Conservation (phyloP, 768 basidiomycete genomes). For the Phaeolepiota aurea region DNA sequence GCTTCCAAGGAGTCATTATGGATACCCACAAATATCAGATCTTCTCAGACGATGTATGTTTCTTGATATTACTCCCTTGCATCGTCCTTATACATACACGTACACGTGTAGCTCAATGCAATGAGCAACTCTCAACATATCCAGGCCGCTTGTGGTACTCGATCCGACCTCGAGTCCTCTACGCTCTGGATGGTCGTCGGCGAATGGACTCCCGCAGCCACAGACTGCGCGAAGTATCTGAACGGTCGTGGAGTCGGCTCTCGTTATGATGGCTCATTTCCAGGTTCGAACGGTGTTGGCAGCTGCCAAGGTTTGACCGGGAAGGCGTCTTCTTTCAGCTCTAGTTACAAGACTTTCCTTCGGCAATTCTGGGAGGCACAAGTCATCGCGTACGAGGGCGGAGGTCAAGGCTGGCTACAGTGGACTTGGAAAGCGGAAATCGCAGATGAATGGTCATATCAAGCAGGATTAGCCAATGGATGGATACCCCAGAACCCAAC, state of each 20-base stretch:
- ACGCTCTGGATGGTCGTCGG: constrained; percentile 80
- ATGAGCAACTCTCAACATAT: constrained; percentile 51
- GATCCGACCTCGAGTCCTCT: constrained; percentile 36
- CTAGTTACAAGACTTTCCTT: constrained; percentile 74
- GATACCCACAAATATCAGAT: constrained; percentile 79
- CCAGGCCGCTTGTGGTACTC: constrained; percentile 42
- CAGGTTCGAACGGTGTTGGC: constrained; percentile 61
- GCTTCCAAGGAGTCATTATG: constrained; percentile 60
- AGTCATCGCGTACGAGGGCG: constrained; percentile 60
- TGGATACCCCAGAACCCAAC: constrained; percentile 72
- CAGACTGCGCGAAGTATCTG: constrained; percentile 74
- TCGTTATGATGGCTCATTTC: constrained; percentile 54
- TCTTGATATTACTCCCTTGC: background rate
- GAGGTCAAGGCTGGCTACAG: constrained; percentile 60
- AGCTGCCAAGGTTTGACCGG: constrained; percentile 73
- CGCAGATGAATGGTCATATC: constrained; percentile 88
- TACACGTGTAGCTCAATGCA: constrained; percentile 33
- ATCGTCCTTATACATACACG: constrained; percentile 4
- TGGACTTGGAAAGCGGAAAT: constrained; percentile 84
- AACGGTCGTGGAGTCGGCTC: constrained; percentile 75
- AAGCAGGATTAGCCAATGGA: constrained; percentile 68
- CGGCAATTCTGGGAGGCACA: constrained; percentile 83
- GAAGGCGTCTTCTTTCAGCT: constrained; percentile 62
- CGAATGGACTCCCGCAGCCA: constrained; percentile 78
- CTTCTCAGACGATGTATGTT: constrained; percentile 49